A percentile compares a stretch with the other conserved stretches of the same genome.
These are phyloP conservation scores for Teunomyces stri DNA, from an alignment of 805 yeast species.

Conservation along the genomic window DNA sequence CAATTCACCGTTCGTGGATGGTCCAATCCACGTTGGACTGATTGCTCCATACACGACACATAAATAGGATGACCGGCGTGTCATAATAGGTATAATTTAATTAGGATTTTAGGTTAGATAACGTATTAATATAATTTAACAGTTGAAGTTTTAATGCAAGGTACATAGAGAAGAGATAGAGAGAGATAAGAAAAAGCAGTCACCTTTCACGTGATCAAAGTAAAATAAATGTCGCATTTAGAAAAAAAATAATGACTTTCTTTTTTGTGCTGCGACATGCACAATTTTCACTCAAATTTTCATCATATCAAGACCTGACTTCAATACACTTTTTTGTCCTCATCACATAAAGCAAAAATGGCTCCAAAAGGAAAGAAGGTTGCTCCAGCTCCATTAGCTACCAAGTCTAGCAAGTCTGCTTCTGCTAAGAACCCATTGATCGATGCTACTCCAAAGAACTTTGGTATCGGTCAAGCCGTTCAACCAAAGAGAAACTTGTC, in stretches of 20 bases:
- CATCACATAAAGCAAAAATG: conserved; percentile 21
- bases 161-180: background rate
- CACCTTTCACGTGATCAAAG: background rate
- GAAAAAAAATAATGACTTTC: background rate
- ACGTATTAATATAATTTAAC: background rate
- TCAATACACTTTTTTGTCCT: conserved; percentile 6
- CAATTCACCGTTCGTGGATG: conserved; percentile 54
- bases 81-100: background rate
- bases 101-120: background rate
- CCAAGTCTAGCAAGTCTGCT: conserved; percentile 46
- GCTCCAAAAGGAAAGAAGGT: conserved; percentile 68
- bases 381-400: conserved; percentile 97
- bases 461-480: conserved; percentile 93
- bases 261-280: background rate
- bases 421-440: conserved; percentile 74
- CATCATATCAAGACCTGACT: conserved; percentile 1
- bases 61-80: conserved; percentile 2
- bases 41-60: background rate
- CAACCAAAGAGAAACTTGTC: conserved; percentile 97
- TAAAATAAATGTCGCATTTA: background rate
- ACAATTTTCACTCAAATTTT: conserved; percentile 5
- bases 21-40: conserved; percentile 46
- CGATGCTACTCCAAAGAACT: conserved; percentile 87
- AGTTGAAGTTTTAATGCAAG: background rate
- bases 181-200: background rate